These are phyloP conservation scores for Lactarius sanguifluus DNA, from an alignment of 768 basidiomycete genomes.

Conservation along the genomic window DNA sequence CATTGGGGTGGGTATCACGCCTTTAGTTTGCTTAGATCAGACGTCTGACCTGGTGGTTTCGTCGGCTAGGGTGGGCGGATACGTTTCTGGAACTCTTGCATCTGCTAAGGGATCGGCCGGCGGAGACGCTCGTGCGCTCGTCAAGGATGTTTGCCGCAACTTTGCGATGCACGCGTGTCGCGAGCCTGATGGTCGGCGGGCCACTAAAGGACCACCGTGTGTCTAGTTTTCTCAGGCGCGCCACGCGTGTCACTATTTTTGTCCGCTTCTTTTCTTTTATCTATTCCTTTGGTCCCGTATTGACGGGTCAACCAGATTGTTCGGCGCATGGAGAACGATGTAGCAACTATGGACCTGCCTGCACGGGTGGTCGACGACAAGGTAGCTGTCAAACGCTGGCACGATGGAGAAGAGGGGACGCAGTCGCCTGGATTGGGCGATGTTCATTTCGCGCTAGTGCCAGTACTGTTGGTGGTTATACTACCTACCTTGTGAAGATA, in stretches of 20 bases:
- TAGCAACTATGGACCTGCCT: slow-evolving; percentile 40
- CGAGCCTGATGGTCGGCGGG: slow-evolving; percentile 92
- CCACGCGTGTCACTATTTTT: no score
- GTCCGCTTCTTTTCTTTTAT: neutral
- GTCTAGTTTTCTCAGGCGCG: no score
- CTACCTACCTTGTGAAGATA: neutral
- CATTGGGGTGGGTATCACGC: slow-evolving; percentile 57
- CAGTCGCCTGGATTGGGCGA: slow-evolving; percentile 11
- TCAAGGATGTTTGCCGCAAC: slow-evolving; percentile 87
- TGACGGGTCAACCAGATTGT: slow-evolving; percentile 31
- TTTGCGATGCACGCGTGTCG: slow-evolving; percentile 95
- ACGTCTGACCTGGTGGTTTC: neutral
- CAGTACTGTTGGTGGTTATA: no score
- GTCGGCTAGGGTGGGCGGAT: neutral
- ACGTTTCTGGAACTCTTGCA: slow-evolving; percentile 75
- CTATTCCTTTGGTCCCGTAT: neutral
- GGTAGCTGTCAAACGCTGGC: slow-evolving; percentile 29
- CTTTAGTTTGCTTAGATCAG: slow-evolving; percentile 2
- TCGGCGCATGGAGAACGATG: slow-evolving; percentile 37
- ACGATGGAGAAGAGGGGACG: neutral
- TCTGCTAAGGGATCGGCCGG: slow-evolving; percentile 72
- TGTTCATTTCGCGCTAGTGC: neutral
- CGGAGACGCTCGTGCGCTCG: slow-evolving; percentile 91
- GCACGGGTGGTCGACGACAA: slow-evolving; percentile 39
- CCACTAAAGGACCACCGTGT: slow-evolving; percentile 50